These are phyloP conservation scores for Pulveroboletus ridleyi DNA, from an alignment of 1,284 basidiomycete species.

Conservation along the genomic window DNA sequence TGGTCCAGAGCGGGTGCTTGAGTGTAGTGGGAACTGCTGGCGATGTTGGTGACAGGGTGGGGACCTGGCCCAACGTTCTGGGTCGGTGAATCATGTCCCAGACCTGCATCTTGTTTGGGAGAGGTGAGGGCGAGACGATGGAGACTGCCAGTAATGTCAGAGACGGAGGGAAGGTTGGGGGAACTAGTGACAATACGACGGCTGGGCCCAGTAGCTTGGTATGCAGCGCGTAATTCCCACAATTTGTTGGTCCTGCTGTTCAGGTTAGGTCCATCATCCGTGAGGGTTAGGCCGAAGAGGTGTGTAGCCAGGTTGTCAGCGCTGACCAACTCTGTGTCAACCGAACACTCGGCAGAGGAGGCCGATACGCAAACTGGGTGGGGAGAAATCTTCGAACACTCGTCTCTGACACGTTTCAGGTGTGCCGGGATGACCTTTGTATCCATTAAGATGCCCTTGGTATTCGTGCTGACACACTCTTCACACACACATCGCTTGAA, in stretches of 20 bases:
- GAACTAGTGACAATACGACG: neutral
- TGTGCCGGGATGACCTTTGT: neutral
- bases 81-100: too few species aligned
- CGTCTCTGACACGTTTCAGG: neutral
- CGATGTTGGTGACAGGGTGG: too few species aligned
- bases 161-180: neutral
- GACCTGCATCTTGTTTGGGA: too few species aligned
- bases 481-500: neutral
- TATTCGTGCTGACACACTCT: neutral
- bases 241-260: neutral
- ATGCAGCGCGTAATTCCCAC: too few species aligned
- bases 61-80: too few species aligned
- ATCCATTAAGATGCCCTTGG: neutral
- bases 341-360: too few species aligned
- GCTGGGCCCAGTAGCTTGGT: too few species aligned
- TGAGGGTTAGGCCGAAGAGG: constrained; percentile 1
- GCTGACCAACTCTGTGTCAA: neutral
- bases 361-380: neutral
- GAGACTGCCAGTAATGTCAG: neutral
- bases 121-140: too few species aligned
- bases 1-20: too few species aligned
- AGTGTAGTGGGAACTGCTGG: too few species aligned
- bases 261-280: neutral
- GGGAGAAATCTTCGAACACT: neutral
- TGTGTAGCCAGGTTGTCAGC: neutral